Evolutionary conservation across 352 stramenopile species (phyloP), one percentile per base, ranked within the genome.

Genomic region (Globisporangium polare): DNA sequence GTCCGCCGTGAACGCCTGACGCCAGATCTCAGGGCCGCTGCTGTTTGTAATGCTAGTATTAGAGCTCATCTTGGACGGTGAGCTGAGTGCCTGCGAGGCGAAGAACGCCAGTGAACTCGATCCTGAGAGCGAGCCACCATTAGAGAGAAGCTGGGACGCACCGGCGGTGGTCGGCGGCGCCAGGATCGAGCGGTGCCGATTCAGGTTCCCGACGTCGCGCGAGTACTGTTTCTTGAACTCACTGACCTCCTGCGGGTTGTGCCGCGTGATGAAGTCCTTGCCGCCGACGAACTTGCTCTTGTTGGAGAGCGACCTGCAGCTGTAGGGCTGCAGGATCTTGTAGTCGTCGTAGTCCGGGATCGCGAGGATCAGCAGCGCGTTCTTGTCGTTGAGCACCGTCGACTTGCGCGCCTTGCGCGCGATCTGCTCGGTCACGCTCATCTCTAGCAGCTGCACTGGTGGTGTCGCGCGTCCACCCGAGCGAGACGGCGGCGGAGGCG

Each of bases 181-280:
- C 12, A 86, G 41, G n/a, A 90, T 77, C 5, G 78, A 90, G 10
- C 77, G 77, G 26, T 91, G 77, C 5, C 81, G 73, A 52, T 78
- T 83, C 7, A 91, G 61, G 43, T 85, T 89, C 27, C 81, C 81
- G 2, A 89, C 61, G 33, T 91, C 77, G 3, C 81, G 79, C 15
- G 81, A 91, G 46, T 85, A 89, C 60, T 88, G 71, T 66, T 79
- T 86, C 69, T 91, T 91, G 64, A 91, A 89, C 35, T 86, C 81
- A 24, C 73, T 86, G 2, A 87, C 78, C 54, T 86, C 81, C 60
- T 91, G 79, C 7, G 81, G 81, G 39, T 89, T 89, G 58, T 91
- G 81, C 0, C 79, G 68, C 5, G 81, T 89, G 54, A 91, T 69
- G 47, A 91, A 91, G 42, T 89, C 81, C 2, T 74, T 77, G 1